Conservation (phyloP, 164 flowering plant genomes). For the Piper betle region DNA sequence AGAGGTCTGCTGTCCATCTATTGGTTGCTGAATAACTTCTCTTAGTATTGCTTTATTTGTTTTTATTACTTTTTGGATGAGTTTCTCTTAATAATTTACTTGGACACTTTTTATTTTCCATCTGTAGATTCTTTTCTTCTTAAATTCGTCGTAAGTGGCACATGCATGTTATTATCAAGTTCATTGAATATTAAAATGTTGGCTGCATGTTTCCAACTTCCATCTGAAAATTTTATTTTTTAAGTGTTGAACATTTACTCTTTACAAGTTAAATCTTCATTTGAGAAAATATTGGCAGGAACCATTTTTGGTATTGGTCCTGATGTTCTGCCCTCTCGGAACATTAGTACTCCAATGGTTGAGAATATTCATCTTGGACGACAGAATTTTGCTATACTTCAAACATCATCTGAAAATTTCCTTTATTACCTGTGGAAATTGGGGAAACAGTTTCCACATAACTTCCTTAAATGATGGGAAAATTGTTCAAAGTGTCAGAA, state of each 20-base stretch:
- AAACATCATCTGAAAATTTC: conserved; percentile 65
- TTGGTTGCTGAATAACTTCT: no score
- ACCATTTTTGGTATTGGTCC: conserved; percentile 93
- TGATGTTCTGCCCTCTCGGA: conserved; percentile 76
- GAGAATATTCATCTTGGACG: conserved; percentile 76
- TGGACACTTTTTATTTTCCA: no score
- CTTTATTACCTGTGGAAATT: conserved; percentile 81
- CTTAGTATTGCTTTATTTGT: no score
- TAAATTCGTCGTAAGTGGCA: no score
- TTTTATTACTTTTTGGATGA: no score
- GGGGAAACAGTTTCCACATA: conserved; percentile 96
- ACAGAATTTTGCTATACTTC: conserved; percentile 76
- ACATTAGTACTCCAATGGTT: conserved; percentile 76
- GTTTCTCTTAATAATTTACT: no score
- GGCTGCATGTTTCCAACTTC: neutral
- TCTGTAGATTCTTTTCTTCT: no score
- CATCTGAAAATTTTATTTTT: neutral
- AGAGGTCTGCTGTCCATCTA: no score
- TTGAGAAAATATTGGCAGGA: conserved; percentile 43
- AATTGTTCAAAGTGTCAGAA: conserved; percentile 83
- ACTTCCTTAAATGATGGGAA: conserved; percentile 80
- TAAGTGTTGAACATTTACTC: neutral
- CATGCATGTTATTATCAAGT: no score
- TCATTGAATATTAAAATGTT: no score
- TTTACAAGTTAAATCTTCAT: no score